Evolutionary conservation across 2,329 filamentous ascomycete species (phyloP), one percentile per base, ranked within the genome.

Genomic region (Stylonectria norvegica): DNA sequence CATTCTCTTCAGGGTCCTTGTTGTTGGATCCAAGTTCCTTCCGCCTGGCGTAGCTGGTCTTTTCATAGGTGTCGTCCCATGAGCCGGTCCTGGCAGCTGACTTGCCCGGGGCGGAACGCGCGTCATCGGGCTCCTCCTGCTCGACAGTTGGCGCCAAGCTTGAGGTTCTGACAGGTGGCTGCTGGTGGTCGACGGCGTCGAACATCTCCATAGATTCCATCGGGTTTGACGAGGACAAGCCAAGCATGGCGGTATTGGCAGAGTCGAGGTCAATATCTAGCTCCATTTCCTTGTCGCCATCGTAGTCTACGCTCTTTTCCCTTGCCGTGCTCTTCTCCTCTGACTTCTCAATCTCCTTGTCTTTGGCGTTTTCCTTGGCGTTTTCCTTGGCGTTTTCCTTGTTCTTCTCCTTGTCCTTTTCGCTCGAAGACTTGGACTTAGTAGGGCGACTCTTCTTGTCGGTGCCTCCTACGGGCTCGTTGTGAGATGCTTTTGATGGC

Each of bases 221-320:
- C n/a, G n/a, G n/a, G n/a, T n/a, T n/a, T n/a, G n/a, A n/a, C 7
- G 43, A 37, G 16, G 43, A 30, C 4, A 43, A 29, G 16, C 42
- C 43, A 10, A 46, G 15, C 28, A 42, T 22, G 19, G 23, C 23
- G 20, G 32, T 15, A 20, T 30, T 18, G 22, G 40, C 20, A 19
- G 18, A 28, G 16, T 52, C 51, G 18, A 46, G 20, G 16, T 52
- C 51, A 15, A 46, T 18, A 4, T 50, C 45, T 39, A 52, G 46
- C 20, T 20, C 12, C 40, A 46, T 46, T 14, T 40, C 31, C n/a
- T 18, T 16, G 10, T 41, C 42, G 16, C 28, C 28, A 7, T 40
- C 38, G 31, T 33, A 36, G 10, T 34, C 40, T 10, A 17, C 20
- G 18, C 20, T 37, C 7, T 12, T 19, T 14, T 40, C 38, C 15